Conservation (phyloP, 805 yeast genomes). For the Candida michaelii region DNA sequence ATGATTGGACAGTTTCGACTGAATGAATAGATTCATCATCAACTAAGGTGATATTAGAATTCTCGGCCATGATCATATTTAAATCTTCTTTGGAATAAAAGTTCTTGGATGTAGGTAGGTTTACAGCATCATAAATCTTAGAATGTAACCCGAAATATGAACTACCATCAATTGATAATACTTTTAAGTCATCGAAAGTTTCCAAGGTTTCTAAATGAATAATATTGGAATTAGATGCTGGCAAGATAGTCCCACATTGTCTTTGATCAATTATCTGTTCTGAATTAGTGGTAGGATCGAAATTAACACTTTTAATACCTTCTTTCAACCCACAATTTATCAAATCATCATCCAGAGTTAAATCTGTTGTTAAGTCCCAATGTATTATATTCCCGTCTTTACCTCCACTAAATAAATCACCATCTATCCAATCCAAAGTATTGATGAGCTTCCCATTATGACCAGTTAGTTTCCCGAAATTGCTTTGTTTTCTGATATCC, state of each 20-base stretch:
- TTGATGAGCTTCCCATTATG: conserved; percentile 53
- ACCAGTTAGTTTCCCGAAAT: conserved; percentile 53
- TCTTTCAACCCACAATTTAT: conserved; percentile 44
- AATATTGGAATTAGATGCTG: conserved; percentile 55
- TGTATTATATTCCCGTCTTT: conserved; percentile 66
- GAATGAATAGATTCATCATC: conserved; percentile 11
- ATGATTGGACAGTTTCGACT: conserved; percentile 2
- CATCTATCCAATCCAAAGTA: conserved; percentile 59
- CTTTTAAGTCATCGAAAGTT: conserved; percentile 31
- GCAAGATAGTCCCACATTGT: conserved; percentile 64
- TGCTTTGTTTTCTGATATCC: conserved; percentile 68
- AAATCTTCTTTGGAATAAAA: conserved; percentile 34
- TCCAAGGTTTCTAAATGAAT: conserved; percentile 43
- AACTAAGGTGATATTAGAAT: conserved; percentile 18
- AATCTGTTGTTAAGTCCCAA: conserved; percentile 53
- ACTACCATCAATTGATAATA: conserved; percentile 54
- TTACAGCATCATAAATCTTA: conserved; percentile 33
- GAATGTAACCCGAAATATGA: conserved; percentile 59
- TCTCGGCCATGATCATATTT: conserved; percentile 19
- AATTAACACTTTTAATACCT: conserved; percentile 44
- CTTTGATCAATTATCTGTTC: conserved; percentile 33
- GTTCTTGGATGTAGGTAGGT: conserved; percentile 15
- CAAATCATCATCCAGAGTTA: conserved; percentile 12
- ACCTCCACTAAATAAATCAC: conserved; percentile 58
- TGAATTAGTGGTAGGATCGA: conserved; percentile 34